Base-by-base conservation (phyloP, 441 rosid genomes). In the Omphalea diandra region DNA sequence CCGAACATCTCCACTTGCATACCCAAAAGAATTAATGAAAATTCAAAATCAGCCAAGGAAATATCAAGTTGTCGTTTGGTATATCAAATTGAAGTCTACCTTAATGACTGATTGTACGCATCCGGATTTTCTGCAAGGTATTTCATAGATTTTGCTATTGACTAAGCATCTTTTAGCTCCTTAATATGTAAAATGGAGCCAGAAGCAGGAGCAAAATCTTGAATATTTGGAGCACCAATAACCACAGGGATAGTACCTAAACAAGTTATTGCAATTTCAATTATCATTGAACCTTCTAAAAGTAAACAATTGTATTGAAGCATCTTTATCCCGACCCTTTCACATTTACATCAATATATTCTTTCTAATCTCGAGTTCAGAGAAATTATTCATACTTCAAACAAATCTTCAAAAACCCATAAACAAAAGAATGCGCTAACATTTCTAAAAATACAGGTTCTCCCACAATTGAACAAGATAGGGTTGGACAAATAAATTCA, bases 141-240 rank as follows among this genome's bases (percentile, higher is more conserved):
- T 68, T 80, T 83, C 94, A 92, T 90, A 67, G 81, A 84, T 82
- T 84, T 77, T 40, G 96, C 90, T 72, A 94, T 83, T 33, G 85
- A 69, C 54, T 76, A 77, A 47, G 75, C 85, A 83, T 94, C 93
- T 61, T 65, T 77, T 70, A 85, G 38, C 69, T 71, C 69, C 79
- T 84, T 88, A 43, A 94, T 91, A 74, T 86, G 97, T 69, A 94
- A 80, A 80, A 87, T 6, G 58, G 97, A 88, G 60, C 77, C 83
- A 7, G 71, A 79, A 65, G 84, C 71, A 65, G 98, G 98, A 54
- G 96, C 88, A 81, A 85, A 94, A 1, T 94, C 98, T 83, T 83
- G 85, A 65, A 90, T 90, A 77, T 91, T 91, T 54, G 97, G 98
- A 73, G 97, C 90, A 72, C 98, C 98, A 71, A 92, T 83, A 57